A percentile compares a stretch with the other conserved stretches of the same genome.
phyloP scores from a whole-genome alignment of 176 grass and related monocot genomes.

The Oryza officinalis region DNA sequence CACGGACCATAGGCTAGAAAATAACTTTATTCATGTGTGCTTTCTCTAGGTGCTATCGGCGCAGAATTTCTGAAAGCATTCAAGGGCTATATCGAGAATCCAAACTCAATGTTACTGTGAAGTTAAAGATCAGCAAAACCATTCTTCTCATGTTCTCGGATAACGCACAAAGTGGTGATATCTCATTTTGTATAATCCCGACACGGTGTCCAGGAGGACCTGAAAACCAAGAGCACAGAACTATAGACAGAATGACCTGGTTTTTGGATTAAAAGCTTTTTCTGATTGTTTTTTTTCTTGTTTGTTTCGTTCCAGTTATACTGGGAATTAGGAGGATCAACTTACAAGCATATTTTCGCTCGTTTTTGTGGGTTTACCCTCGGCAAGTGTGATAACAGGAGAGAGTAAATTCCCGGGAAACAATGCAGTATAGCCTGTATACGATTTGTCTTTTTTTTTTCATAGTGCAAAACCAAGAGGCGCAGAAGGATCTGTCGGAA shows the following conservation, averaged over 20 bases:
- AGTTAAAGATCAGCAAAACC: conserved; percentile 23
- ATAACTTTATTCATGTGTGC: neutral
- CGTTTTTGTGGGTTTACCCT: neutral
- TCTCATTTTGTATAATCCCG: conserved; percentile 29
- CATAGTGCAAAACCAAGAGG: neutral
- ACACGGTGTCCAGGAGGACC: conserved; percentile 19
- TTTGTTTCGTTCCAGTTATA: neutral
- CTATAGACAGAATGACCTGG: neutral
- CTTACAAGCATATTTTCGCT: neutral
- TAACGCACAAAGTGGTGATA: conserved; percentile 22
- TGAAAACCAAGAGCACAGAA: conserved; percentile 18
- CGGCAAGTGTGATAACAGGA: neutral
- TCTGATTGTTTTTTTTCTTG: neutral
- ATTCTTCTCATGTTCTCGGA: conserved; percentile 35
- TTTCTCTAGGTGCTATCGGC: conserved; percentile 72
- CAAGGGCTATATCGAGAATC: conserved; percentile 94
- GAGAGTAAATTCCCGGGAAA: neutral
- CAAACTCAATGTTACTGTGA: conserved; percentile 76
- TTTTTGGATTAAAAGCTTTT: conserved; percentile 23
- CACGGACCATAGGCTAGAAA: neutral
- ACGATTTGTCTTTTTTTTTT: neutral
- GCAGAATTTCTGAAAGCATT: conserved; percentile 92
- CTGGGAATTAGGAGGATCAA: conserved; percentile 20
- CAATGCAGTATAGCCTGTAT: neutral
- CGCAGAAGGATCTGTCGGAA: too few relatives aligned